Evolutionary conservation across 495 filamentous ascomycete species (phyloP).

Genomic region (Bryoglossum gracile): DNA sequence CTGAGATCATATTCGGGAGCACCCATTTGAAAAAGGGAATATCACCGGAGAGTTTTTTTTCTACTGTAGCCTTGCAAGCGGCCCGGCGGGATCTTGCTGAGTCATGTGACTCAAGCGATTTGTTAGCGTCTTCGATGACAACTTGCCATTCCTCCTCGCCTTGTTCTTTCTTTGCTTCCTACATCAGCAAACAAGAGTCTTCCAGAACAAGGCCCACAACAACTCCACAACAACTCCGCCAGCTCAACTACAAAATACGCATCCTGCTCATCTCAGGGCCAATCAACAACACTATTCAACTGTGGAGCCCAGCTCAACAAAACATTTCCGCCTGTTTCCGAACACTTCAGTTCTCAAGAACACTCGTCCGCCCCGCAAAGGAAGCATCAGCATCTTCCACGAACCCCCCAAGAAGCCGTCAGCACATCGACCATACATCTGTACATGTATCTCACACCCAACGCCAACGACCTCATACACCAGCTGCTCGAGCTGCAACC

Average conservation of each 20-base stretch:
- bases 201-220: slow-evolving; percentile 6
- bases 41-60: too few species aligned
- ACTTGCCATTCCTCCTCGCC: too few species aligned
- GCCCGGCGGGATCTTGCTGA: too few species aligned
- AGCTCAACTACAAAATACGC: too few species aligned
- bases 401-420: slow-evolving; percentile 19
- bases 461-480: slow-evolving; percentile 68
- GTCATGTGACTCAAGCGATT: too few species aligned
- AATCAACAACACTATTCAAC: too few species aligned
- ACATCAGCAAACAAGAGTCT: slow-evolving; percentile 4
- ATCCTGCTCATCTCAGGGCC: background rate
- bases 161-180: background rate
- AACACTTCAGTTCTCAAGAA: slow-evolving; percentile 9
- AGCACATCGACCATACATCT: slow-evolving; percentile 27
- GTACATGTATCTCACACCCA: slow-evolving; percentile 76
- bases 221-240: background rate
- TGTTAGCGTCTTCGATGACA: too few species aligned
- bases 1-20: too few species aligned
- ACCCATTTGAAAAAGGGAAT: too few species aligned
- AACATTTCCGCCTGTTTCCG: background rate
- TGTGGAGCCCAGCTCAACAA: background rate
- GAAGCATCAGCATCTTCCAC: slow-evolving; percentile 22
- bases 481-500: slow-evolving; percentile 86
- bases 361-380: slow-evolving; percentile 9
- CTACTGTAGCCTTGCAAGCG: too few species aligned